phyloP scores from a whole-genome alignment of 2,329 filamentous ascomycete genomes.

The Didymella exigua region DNA sequence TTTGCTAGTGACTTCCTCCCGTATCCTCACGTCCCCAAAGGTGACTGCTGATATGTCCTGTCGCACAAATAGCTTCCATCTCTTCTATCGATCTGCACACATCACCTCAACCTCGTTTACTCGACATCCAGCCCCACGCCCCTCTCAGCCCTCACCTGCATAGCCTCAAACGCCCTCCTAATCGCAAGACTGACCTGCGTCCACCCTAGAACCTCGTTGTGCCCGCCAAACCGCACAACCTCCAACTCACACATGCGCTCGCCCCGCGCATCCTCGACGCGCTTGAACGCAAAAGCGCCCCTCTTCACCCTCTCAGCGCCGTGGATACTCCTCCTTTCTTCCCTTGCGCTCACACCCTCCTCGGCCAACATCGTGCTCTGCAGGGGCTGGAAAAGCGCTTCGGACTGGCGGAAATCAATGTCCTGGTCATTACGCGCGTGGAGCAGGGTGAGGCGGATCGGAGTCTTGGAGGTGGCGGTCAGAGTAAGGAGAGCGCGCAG shows the following conservation, averaged over 20 bases:
- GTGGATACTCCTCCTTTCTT: conserved; percentile 41
- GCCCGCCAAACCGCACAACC: conserved; percentile 56
- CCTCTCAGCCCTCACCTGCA: conserved; percentile 52
- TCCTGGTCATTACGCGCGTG: conserved; percentile 83
- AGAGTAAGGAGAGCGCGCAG: conserved; percentile 61
- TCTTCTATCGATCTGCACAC: too few relatives aligned
- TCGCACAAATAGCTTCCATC: too few relatives aligned
- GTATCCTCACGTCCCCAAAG: too few relatives aligned
- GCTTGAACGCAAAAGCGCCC: conserved; percentile 46
- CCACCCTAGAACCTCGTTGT: conserved; percentile 72
- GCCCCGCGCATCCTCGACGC: conserved; percentile 35
- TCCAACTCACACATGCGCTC: conserved; percentile 49
- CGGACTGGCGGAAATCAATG: conserved; percentile 75
- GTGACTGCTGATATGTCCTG: too few relatives aligned
- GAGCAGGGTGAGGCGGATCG: conserved; percentile 70
- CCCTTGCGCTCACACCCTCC: conserved; percentile 29
- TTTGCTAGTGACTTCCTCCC: too few relatives aligned
- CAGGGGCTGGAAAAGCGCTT: conserved; percentile 36
- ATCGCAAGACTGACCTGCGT: conserved; percentile 68
- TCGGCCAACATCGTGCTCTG: conserved; percentile 38
- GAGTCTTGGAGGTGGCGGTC: conserved; percentile 40
- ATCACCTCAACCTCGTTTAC: too few relatives aligned
- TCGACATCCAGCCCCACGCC: conserved; percentile 11
- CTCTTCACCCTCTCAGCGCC: conserved; percentile 40
- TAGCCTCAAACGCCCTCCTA: conserved; percentile 69